Conservation (phyloP, 352 stramenopile species). For the Globisporangium nagaii region DNA sequence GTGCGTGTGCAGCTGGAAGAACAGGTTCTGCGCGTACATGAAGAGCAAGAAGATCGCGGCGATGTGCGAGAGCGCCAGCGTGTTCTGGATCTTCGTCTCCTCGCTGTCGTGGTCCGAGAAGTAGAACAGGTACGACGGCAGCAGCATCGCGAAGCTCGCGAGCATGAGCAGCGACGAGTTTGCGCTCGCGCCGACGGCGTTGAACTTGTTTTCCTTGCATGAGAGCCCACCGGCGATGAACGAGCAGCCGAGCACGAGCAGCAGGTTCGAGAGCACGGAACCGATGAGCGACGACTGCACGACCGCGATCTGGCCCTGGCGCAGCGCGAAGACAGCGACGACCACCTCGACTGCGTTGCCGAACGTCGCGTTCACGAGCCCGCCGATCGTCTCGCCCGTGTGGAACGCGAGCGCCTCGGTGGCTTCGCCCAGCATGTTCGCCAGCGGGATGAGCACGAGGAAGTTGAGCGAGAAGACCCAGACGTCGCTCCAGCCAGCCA, state of each 20-base stretch:
- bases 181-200: slow-evolving; percentile 87
- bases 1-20: slow-evolving; percentile 96
- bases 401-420: slow-evolving; percentile 97
- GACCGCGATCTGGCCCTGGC: slow-evolving; percentile 92
- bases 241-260: slow-evolving; percentile 96
- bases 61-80: slow-evolving; percentile 73
- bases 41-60: slow-evolving; percentile 80
- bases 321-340: slow-evolving; percentile 93
- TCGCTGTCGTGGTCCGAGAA: slow-evolving; percentile 75
- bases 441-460: slow-evolving; percentile 94
- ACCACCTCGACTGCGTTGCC: slow-evolving; percentile 97
- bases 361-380: slow-evolving; percentile 97
- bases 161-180: slow-evolving; percentile 95
- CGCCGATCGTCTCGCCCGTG: slow-evolving; percentile 96
- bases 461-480: slow-evolving; percentile 96
- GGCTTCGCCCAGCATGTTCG: slow-evolving; percentile 94
- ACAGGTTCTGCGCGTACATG: slow-evolving; percentile 93
- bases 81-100: slow-evolving; percentile 57
- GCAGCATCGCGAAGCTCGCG: slow-evolving; percentile 89
- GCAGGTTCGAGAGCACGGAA: slow-evolving; percentile 96
- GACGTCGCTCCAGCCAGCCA: slow-evolving; percentile 55
- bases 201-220: slow-evolving; percentile 90
- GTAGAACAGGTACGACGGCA: slow-evolving; percentile 92
- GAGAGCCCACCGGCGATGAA: slow-evolving; percentile 89
- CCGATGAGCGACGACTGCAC: slow-evolving; percentile 96